Percentiles rank a stretch among this genome's conserved stretches.
Evolutionary conservation across 2,329 filamentous ascomycete genomes (phyloP).

Genomic region (Lecanosticta acicola): DNA sequence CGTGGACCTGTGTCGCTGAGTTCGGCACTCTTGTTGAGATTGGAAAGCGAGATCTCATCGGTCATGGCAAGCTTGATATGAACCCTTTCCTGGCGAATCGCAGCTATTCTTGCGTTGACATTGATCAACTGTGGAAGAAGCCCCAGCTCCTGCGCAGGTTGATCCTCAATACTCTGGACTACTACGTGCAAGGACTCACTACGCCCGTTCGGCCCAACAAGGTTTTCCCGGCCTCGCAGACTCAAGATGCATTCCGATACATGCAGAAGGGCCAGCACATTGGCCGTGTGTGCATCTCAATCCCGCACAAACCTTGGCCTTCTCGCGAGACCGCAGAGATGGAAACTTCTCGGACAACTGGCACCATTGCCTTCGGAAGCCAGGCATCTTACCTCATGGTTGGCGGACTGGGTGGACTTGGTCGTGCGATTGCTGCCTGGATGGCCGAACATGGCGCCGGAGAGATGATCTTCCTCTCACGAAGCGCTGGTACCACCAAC

Average conservation of each 20-base stretch:
- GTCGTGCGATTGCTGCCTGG: slow-evolving; percentile 11
- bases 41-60: slow-evolving; percentile 20
- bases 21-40: slow-evolving; percentile 31
- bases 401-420: background rate
- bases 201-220: slow-evolving; percentile 2
- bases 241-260: slow-evolving; percentile 12
- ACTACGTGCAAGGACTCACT: slow-evolving; percentile 4
- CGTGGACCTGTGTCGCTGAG: slow-evolving; percentile 26
- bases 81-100: slow-evolving; percentile 13
- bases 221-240: slow-evolving; percentile 4
- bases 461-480: slow-evolving; percentile 15
- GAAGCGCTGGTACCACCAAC: background rate
- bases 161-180: background rate
- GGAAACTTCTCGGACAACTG: too few relatives aligned
- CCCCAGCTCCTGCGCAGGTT: slow-evolving; percentile 1
- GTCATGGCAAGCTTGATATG: slow-evolving; percentile 13
- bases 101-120: slow-evolving; percentile 11
- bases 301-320: too few relatives aligned
- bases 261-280: slow-evolving; percentile 20
- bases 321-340: too few relatives aligned
- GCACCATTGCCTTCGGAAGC: background rate
- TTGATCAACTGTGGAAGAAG: slow-evolving; percentile 2
- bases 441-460: slow-evolving; percentile 18
- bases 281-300: slow-evolving; percentile 25
- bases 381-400: background rate